phyloP scores from a whole-genome alignment of 1,139 yeast species.

The Chernovozyma sophiae-reginae region DNA sequence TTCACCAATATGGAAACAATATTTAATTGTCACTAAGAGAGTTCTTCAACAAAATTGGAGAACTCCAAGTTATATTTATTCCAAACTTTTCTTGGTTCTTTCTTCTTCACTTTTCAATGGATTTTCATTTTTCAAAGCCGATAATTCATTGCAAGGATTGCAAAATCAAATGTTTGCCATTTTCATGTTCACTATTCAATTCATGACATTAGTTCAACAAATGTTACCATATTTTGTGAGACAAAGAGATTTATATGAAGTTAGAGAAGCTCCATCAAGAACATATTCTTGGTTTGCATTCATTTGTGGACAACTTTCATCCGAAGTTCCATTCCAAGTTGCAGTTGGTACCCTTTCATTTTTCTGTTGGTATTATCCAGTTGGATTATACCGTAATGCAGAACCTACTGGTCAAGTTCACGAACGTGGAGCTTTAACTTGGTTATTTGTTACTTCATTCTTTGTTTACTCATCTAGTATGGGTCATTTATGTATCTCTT shows the following conservation, averaged over 20 bases:
- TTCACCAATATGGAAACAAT: slow-evolving; percentile 45
- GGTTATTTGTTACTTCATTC: slow-evolving; percentile 54
- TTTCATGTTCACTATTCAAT: slow-evolving; percentile 62
- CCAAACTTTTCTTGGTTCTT: slow-evolving; percentile 53
- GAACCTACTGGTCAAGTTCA: slow-evolving; percentile 24
- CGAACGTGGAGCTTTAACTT: slow-evolving; percentile 61
- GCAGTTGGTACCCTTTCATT: slow-evolving; percentile 31
- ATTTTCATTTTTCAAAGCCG: slow-evolving; percentile 68
- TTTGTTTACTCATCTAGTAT: slow-evolving; percentile 58
- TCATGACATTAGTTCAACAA: slow-evolving; percentile 66
- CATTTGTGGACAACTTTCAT: slow-evolving; percentile 30
- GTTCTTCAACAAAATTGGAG: slow-evolving; percentile 68
- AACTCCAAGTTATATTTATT: slow-evolving; percentile 68
- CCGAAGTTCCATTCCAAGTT: slow-evolving; percentile 34
- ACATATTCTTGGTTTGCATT: slow-evolving; percentile 50
- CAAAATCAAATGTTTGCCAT: slow-evolving; percentile 65
- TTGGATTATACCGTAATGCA: slow-evolving; percentile 35
- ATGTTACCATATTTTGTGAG: slow-evolving; percentile 65
- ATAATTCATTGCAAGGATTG: slow-evolving; percentile 53
- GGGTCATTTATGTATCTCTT: slow-evolving; percentile 63
- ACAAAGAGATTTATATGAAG: slow-evolving; percentile 80
- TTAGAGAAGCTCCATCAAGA: slow-evolving; percentile 79
- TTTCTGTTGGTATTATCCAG: slow-evolving; percentile 42
- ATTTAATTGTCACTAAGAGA: slow-evolving; percentile 47
- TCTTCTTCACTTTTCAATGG: slow-evolving; percentile 63